These are phyloP conservation scores for Erysimum cheiri DNA, from an alignment of 441 rosid genomes.

Conservation along the genomic window DNA sequence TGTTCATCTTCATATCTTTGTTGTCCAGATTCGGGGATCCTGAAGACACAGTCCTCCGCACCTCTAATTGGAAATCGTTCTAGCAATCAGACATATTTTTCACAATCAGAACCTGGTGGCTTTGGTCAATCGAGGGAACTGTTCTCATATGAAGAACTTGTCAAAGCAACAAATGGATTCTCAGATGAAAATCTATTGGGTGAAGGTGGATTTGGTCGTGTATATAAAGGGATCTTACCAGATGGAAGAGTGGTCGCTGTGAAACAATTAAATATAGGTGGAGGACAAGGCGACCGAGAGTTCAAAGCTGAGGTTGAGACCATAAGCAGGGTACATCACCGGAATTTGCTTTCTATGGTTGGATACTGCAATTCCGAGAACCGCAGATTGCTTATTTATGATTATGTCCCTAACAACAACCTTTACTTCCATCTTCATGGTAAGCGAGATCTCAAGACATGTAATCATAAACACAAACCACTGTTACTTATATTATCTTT, in stretches of 20 bases:
- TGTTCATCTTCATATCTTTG: conserved; percentile 18
- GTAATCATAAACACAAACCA: conserved; percentile 5
- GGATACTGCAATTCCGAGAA: conserved; percentile 85
- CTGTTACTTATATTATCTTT: conserved; percentile 11
- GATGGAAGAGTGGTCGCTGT: conserved; percentile 87
- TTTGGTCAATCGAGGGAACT: conserved; percentile 71
- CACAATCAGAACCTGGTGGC: conserved; percentile 61
- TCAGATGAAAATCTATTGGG: conserved; percentile 76
- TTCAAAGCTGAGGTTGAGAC: conserved; percentile 93
- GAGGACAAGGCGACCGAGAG: conserved; percentile 95
- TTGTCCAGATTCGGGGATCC: conserved; percentile 55
- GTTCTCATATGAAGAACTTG: conserved; percentile 77
- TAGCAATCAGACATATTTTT: conserved; percentile 50
- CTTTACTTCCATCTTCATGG: conserved; percentile 94
- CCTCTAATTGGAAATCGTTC: conserved; percentile 69
- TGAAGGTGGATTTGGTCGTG: conserved; percentile 92
- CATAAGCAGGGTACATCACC: conserved; percentile 90
- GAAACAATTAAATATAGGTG: conserved; percentile 79
- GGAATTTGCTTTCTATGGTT: conserved; percentile 88
- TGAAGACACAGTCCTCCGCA: conserved; percentile 63
- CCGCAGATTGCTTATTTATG: conserved; percentile 78
- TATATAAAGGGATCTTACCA: conserved; percentile 76
- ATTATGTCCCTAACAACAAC: conserved; percentile 80
- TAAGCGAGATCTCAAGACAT: conserved; percentile 43
- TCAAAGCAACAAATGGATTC: conserved; percentile 75